A percentile compares a stretch with the other conserved stretches of the same genome.
Conservation (phyloP, 2,329 filamentous ascomycete species). For the Neoarthrinium moseri region DNA sequence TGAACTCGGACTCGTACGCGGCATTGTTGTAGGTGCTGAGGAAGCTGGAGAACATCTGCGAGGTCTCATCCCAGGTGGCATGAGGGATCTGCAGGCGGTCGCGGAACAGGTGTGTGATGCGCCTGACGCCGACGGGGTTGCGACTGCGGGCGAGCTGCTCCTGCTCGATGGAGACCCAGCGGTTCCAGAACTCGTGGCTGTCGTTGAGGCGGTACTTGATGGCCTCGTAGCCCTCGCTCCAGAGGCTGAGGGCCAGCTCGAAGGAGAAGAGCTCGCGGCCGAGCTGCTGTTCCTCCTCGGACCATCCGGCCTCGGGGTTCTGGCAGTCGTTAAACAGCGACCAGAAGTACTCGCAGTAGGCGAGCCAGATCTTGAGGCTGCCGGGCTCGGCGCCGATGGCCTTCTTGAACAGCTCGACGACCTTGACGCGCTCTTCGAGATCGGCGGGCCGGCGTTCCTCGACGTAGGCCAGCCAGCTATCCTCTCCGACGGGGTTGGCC, state of each 20-base stretch:
- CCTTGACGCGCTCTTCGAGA: constrained; percentile 65
- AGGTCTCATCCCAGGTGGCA: constrained; percentile 71
- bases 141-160: constrained; percentile 60
- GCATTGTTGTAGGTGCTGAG: constrained; percentile 67
- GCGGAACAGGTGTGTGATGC: constrained; percentile 68
- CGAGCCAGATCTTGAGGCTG: constrained; percentile 72
- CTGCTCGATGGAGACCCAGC: constrained; percentile 71
- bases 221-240: constrained; percentile 69
- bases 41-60: constrained; percentile 72
- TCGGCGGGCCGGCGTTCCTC: constrained; percentile 64
- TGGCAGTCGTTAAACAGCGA: constrained; percentile 66
- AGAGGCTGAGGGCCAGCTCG: constrained; percentile 64
- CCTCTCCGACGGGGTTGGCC: constrained; percentile 67
- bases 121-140: constrained; percentile 57
- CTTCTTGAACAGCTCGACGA: constrained; percentile 71
- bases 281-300: constrained; percentile 66
- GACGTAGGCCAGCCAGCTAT: constrained; percentile 74
- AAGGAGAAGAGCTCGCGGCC: constrained; percentile 72
- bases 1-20: constrained; percentile 75
- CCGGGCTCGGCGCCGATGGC: constrained; percentile 71
- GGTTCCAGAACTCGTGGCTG: constrained; percentile 77
- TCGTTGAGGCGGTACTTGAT: constrained; percentile 74
- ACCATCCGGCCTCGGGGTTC: constrained; percentile 52
- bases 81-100: constrained; percentile 73
- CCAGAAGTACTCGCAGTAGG: constrained; percentile 78